phyloP scores from a whole-genome alignment of 768 basidiomycete species.

The Boletus vermiculosoides region DNA sequence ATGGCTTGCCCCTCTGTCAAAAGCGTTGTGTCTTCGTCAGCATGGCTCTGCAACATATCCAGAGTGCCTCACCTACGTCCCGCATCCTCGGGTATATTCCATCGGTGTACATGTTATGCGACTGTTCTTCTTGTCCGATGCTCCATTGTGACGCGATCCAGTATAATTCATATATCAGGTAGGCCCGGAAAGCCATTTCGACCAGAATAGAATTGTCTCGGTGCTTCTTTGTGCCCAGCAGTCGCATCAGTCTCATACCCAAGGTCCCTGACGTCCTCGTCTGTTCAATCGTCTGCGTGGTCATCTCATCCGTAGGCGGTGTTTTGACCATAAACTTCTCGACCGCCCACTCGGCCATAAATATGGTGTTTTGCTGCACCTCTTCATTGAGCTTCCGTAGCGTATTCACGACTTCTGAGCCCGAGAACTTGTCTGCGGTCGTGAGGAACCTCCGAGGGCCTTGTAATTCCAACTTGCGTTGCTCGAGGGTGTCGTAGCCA shows the following conservation, averaged over 20 bases:
- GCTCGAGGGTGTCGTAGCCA: slow-evolving; percentile 9
- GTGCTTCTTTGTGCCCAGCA: slow-evolving; percentile 16
- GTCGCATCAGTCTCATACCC: slow-evolving; percentile 16
- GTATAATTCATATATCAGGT: slow-evolving; percentile 21
- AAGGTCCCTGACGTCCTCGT: slow-evolving; percentile 11
- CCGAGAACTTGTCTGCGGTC: slow-evolving; percentile 41
- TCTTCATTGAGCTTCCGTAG: slow-evolving; percentile 45
- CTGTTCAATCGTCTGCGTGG: slow-evolving; percentile 3
- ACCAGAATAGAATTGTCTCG: slow-evolving; percentile 26
- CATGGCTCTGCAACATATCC: background rate
- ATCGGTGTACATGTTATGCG: slow-evolving; percentile 18
- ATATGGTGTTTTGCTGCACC: slow-evolving; percentile 45
- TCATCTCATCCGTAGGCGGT: background rate
- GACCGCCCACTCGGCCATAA: slow-evolving; percentile 44
- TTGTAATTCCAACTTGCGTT: slow-evolving; percentile 42
- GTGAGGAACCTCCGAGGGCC: slow-evolving; percentile 44
- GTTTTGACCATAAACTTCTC: slow-evolving; percentile 35
- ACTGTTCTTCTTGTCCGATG: slow-evolving; percentile 12
- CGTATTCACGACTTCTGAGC: slow-evolving; percentile 43
- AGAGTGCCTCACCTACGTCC: slow-evolving; percentile 32
- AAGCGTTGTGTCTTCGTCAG: background rate
- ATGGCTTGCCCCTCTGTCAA: slow-evolving; percentile 41
- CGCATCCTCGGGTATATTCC: slow-evolving; percentile 34
- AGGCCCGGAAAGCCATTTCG: slow-evolving; percentile 33
- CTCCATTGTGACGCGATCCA: slow-evolving; percentile 25